Conservation (phyloP, 1,284 basidiomycete genomes). For the Trichosporon sp. region DNA sequence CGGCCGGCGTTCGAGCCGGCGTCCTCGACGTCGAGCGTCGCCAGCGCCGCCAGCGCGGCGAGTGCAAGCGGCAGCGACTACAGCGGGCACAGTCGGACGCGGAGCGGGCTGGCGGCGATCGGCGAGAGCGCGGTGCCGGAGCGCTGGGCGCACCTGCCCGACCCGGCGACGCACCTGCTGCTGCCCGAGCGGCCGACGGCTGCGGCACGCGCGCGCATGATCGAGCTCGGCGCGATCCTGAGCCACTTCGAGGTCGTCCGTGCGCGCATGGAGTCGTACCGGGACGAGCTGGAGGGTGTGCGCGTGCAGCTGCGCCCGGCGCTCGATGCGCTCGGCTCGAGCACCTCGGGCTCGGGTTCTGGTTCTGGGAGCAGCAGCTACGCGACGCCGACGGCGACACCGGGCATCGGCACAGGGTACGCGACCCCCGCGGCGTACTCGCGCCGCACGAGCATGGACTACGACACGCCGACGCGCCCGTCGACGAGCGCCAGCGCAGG, state of each 20-base stretch:
- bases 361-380: background rate
- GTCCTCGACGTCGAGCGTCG: background rate
- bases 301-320: background rate
- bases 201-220: background rate
- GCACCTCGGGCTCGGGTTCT: background rate
- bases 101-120: background rate
- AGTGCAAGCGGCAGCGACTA: background rate
- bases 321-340: background rate
- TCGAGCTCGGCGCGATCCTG: slow-evolving; percentile 1
- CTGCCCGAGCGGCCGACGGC: background rate
- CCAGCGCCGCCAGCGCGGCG: background rate
- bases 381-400: background rate
- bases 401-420: too few species aligned
- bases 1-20: background rate
- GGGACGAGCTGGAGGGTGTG: background rate
- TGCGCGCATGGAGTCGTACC: background rate
- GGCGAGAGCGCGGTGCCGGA: background rate
- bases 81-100: too few species aligned
- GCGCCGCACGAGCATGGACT: too few species aligned
- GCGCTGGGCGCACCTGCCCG: background rate
- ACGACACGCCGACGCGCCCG: too few species aligned
- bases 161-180: background rate
- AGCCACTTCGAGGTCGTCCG: background rate
- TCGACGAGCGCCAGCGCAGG: too few species aligned
- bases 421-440: too few species aligned